A percentile compares a stretch with the other conserved stretches of the same genome.
Evolutionary conservation across 768 basidiomycete genomes (phyloP).

Genomic region (Clathrus columnatus): DNA sequence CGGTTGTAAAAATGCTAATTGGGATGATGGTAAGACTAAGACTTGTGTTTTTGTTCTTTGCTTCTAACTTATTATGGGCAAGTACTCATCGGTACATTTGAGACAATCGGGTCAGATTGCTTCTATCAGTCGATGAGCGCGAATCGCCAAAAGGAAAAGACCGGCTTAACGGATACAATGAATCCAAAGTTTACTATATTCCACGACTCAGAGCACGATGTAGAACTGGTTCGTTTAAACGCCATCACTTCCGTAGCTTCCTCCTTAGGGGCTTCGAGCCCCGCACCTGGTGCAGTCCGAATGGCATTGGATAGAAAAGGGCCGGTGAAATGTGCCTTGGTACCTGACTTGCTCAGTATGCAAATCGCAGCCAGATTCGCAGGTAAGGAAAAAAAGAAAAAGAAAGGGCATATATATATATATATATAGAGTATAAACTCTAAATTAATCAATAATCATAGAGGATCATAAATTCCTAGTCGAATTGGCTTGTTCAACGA

Average conservation of each 20-base stretch:
- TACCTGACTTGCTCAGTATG: conserved; percentile 67
- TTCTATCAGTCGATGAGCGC: conserved; percentile 65
- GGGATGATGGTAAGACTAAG: conserved; percentile 53
- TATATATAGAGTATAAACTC: background rate
- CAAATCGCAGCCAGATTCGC: conserved; percentile 45
- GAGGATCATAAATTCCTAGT: conserved; percentile 71
- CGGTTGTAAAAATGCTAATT: conserved; percentile 55
- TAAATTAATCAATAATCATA: conserved; percentile 18
- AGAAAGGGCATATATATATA: background rate
- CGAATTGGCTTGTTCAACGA: conserved; percentile 66
- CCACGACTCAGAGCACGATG: conserved; percentile 32
- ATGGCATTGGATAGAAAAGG: conserved; percentile 57
- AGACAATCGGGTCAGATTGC: conserved; percentile 65
- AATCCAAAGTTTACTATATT: conserved; percentile 26
- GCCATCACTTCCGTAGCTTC: conserved; percentile 56
- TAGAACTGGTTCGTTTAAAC: conserved; percentile 50
- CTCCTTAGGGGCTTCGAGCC: conserved; percentile 63
- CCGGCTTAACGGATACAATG: too few relatives aligned
- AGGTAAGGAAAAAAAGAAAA: conserved; percentile 32
- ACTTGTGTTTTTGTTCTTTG: background rate
- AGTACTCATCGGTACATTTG: conserved; percentile 61
- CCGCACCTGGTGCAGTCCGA: conserved; percentile 51
- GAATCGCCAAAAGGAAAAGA: conserved; percentile 20
- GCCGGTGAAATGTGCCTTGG: conserved; percentile 45
- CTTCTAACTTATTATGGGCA: background rate